A percentile compares a stretch with the other conserved stretches of the same genome.
Evolutionary conservation across 345 rosid species (phyloP).

Genomic region (Clarkia xantiana): DNA sequence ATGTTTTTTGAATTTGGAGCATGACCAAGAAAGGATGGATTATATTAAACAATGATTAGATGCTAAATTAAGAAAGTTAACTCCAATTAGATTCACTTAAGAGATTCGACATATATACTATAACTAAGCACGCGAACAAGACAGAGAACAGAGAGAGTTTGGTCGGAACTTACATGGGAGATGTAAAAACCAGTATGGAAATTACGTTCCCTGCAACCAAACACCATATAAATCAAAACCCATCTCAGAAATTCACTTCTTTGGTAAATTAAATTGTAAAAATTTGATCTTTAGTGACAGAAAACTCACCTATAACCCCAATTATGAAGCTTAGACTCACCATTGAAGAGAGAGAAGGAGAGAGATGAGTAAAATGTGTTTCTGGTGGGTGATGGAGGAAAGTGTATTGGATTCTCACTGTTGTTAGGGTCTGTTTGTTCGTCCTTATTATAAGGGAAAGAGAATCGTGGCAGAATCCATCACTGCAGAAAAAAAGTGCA

Average conservation of each 20-base stretch:
- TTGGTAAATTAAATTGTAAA: neutral
- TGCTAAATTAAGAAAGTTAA: no score
- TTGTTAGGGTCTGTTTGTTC: no score
- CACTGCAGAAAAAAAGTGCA: no score
- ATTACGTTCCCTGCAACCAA: constrained; percentile 33
- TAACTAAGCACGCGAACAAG: neutral
- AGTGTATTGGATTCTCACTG: no score
- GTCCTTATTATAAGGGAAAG: no score
- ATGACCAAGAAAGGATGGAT: no score
- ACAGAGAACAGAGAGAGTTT: neutral
- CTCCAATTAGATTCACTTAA: no score
- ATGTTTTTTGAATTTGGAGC: no score
- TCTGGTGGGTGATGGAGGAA: neutral
- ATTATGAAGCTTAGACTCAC: constrained; percentile 29
- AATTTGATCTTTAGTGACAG: neutral
- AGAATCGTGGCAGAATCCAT: no score
- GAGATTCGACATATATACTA: no score
- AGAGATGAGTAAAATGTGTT: neutral
- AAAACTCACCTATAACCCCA: constrained; percentile 29
- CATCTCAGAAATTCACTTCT: no score
- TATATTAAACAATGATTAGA: no score
- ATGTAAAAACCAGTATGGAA: constrained; percentile 36
- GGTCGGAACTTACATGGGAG: constrained; percentile 40
- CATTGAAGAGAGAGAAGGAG: constrained; percentile 17
- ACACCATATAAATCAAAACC: neutral